Conservation (phyloP, 495 filamentous ascomycete genomes). For the Pyronema domesticum region DNA sequence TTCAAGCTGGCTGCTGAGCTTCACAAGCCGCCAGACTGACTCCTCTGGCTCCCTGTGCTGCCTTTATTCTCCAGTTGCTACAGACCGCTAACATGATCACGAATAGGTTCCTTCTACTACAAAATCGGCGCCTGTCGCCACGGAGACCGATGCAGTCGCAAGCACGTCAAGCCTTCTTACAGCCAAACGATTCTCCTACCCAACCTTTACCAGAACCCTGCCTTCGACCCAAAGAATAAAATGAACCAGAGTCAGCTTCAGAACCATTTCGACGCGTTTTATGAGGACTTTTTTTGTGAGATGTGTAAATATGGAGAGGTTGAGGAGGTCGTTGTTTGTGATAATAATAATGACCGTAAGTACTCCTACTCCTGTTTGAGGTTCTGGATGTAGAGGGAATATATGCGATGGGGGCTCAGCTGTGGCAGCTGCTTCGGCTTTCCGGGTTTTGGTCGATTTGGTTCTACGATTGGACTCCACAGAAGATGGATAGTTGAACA, state of each 20-base stretch:
- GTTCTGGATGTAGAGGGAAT: too few relatives aligned
- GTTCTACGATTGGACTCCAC: too few relatives aligned
- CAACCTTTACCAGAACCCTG: constrained; percentile 97
- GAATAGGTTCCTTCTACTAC: constrained; percentile 60
- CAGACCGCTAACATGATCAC: not conserved
- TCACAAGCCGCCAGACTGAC: too few relatives aligned
- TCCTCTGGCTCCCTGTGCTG: too few relatives aligned
- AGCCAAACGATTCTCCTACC: constrained; percentile 92
- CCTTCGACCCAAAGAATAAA: constrained; percentile 90
- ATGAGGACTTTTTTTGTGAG: constrained; percentile 99
- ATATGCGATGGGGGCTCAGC: too few relatives aligned
- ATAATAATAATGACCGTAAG: constrained; percentile 92
- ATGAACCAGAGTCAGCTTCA: constrained; percentile 90
- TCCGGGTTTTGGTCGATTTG: too few relatives aligned
- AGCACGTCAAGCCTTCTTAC: constrained; percentile 98
- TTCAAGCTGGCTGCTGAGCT: too few relatives aligned
- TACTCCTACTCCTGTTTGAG: constrained; percentile 21
- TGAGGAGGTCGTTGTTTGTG: constrained; percentile 77
- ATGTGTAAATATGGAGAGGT: constrained; percentile 88
- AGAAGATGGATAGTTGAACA: not conserved
- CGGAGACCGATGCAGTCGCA: constrained; percentile 91
- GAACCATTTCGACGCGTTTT: constrained; percentile 98
- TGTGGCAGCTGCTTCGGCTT: too few relatives aligned
- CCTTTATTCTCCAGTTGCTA: too few relatives aligned
- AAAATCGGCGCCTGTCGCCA: constrained; percentile 97